A percentile compares a stretch with the other conserved stretches of the same genome.
These are phyloP conservation scores for Penicillium sp. DNA, from an alignment of 2,329 filamentous ascomycete species.

Conservation along the genomic window DNA sequence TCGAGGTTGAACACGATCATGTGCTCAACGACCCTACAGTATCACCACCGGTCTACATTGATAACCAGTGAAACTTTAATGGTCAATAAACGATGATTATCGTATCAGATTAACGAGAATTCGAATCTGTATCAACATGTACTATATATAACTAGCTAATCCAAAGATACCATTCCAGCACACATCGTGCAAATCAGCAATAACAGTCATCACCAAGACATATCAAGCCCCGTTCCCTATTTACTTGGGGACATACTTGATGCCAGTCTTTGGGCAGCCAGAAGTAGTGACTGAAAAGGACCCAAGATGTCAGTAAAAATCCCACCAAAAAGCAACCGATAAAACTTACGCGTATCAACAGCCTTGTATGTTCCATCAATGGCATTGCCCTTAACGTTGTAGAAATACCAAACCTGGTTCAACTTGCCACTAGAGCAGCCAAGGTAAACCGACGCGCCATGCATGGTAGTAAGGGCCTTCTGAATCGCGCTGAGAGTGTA, in stretches of 20 bases:
- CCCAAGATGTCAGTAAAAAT: background rate
- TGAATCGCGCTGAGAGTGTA: conserved; percentile 55
- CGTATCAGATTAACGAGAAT: background rate
- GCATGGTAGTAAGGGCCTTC: conserved; percentile 49
- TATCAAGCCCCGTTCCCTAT: background rate
- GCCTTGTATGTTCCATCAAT: conserved; percentile 62
- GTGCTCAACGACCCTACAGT: background rate
- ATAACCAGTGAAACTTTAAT: background rate
- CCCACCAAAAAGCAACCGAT: background rate
- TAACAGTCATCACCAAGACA: background rate
- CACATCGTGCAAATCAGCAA: background rate
- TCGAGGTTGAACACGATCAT: background rate
- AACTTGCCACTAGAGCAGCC: conserved; percentile 51
- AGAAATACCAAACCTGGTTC: conserved; percentile 58
- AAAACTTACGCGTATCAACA: conserved; percentile 47
- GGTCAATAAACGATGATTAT: background rate
- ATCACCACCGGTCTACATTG: background rate
- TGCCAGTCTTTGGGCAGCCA: conserved; percentile 61
- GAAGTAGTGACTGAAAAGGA: conserved; percentile 44
- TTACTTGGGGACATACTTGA: conserved; percentile 65
- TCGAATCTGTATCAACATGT: conserved; percentile 1
- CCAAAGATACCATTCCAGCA: conserved; percentile 6
- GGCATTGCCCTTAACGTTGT: conserved; percentile 55
- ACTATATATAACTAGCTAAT: conserved; percentile 6
- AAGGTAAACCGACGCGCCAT: conserved; percentile 53